Conservation (phyloP, 2,329 filamentous ascomycete genomes). For the Lasiodiplodia sp. region DNA sequence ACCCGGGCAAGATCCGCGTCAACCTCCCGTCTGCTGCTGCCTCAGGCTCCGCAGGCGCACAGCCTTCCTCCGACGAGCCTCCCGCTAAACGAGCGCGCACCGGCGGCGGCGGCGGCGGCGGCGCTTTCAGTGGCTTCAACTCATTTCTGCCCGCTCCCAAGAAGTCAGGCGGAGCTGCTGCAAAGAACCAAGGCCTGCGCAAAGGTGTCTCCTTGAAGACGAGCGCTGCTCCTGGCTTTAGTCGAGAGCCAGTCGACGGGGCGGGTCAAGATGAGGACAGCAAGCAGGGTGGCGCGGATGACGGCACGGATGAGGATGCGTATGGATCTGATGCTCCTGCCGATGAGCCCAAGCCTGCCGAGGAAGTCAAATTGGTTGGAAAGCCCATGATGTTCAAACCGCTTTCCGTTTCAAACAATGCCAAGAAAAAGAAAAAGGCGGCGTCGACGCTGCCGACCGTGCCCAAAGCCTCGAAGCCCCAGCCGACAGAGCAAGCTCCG, state of each 20-base stretch:
- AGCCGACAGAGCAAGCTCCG: neutral
- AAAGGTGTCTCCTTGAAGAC: conserved; percentile 80
- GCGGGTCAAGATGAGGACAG: conserved; percentile 47
- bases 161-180: conserved; percentile 46
- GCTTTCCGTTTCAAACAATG: conserved; percentile 80
- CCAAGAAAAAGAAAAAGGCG: conserved; percentile 69
- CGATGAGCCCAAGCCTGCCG: conserved; percentile 55
- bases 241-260: conserved; percentile 61
- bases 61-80: conserved; percentile 52
- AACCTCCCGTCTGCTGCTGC: conserved; percentile 68
- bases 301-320: conserved; percentile 1
- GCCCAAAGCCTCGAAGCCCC: neutral
- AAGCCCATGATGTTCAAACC: conserved; percentile 90
- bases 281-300: neutral
- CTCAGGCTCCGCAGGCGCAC: conserved; percentile 36
- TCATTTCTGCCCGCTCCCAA: conserved; percentile 88
- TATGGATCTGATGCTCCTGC: conserved; percentile 4
- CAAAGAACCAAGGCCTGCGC: conserved; percentile 50
- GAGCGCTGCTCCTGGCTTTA: conserved; percentile 82
- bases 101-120: conserved; percentile 64
- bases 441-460: neutral
- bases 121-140: conserved; percentile 82
- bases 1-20: conserved; percentile 84
- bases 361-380: conserved; percentile 72
- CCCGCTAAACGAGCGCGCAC: conserved; percentile 76